Conservation (phyloP, 331 rosid species). For the Rhamnella rubrinervis region DNA sequence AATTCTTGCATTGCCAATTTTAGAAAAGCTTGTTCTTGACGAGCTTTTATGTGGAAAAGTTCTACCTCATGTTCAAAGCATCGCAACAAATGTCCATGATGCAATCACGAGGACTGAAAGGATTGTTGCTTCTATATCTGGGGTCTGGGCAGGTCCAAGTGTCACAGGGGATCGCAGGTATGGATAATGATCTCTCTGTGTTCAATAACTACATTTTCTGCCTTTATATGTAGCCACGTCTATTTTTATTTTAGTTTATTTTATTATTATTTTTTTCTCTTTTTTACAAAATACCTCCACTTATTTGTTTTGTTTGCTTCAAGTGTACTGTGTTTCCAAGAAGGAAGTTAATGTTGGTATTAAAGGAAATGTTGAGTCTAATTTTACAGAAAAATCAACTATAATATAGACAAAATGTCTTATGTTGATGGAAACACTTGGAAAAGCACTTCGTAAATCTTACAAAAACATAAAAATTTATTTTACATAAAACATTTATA, state of each 20-base stretch:
- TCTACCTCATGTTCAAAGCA: conserved; percentile 83
- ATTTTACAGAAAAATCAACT: too few species aligned
- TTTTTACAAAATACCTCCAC: background rate
- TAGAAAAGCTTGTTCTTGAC: conserved; percentile 89
- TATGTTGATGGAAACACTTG: too few species aligned
- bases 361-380: too few species aligned
- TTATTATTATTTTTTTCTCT: background rate
- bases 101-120: conserved; percentile 87
- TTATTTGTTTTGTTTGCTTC: too few species aligned
- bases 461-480: too few species aligned
- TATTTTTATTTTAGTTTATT: too few species aligned
- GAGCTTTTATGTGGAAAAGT: conserved; percentile 80
- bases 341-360: too few species aligned
- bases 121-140: conserved; percentile 70
- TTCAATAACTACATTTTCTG: background rate
- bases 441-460: too few species aligned
- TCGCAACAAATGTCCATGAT: conserved; percentile 76
- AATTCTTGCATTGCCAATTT: conserved; percentile 63
- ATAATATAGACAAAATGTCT: too few species aligned
- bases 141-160: conserved; percentile 86
- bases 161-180: conserved; percentile 65
- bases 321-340: too few species aligned
- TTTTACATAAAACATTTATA: too few species aligned
- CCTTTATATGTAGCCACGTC: background rate
- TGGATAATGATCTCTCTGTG: conserved; percentile 10